These are phyloP conservation scores for Tulasnella calospora DNA, from an alignment of 768 basidiomycete species.

Conservation along the genomic window DNA sequence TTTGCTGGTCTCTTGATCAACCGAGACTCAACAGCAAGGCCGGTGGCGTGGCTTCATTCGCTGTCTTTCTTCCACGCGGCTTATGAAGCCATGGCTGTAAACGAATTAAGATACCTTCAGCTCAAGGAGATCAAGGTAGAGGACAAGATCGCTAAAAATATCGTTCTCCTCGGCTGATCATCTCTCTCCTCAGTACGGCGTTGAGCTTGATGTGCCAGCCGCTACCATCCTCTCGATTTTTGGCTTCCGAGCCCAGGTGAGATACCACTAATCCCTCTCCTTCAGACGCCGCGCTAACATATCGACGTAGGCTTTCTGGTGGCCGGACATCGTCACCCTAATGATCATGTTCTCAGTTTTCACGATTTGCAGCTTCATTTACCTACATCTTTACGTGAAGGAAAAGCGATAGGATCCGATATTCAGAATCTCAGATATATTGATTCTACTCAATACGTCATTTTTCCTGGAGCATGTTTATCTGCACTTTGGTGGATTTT, in stretches of 20 bases:
- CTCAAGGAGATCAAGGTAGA: constrained; percentile 83
- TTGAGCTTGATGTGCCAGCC: constrained; percentile 93
- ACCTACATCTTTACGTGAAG: constrained; percentile 83
- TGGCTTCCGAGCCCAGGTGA: constrained; percentile 81
- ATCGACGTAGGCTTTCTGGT: constrained; percentile 84
- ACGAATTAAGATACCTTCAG: constrained; percentile 90
- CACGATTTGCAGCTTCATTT: constrained; percentile 69
- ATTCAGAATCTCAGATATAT: neutral
- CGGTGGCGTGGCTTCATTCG: constrained; percentile 81
- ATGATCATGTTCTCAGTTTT: constrained; percentile 82
- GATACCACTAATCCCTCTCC: constrained; percentile 19
- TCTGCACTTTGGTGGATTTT: too few species aligned
- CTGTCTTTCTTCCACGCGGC: constrained; percentile 98
- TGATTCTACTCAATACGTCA: too few species aligned
- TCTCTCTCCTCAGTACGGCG: constrained; percentile 65
- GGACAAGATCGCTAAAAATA: neutral
- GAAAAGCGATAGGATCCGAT: constrained; percentile 58
- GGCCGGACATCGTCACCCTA: constrained; percentile 86
- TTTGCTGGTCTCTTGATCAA: constrained; percentile 97
- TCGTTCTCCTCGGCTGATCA: neutral
- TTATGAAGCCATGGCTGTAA: constrained; percentile 95
- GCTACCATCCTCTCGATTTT: constrained; percentile 93
- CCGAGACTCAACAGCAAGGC: constrained; percentile 69
- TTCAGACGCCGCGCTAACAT: neutral
- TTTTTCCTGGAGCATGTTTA: too few species aligned